Percentiles rank a stretch among this genome's conserved stretches.
Evolutionary conservation across 2,329 filamentous ascomycete genomes (phyloP).

Genomic region (Sarocladium strictum): DNA sequence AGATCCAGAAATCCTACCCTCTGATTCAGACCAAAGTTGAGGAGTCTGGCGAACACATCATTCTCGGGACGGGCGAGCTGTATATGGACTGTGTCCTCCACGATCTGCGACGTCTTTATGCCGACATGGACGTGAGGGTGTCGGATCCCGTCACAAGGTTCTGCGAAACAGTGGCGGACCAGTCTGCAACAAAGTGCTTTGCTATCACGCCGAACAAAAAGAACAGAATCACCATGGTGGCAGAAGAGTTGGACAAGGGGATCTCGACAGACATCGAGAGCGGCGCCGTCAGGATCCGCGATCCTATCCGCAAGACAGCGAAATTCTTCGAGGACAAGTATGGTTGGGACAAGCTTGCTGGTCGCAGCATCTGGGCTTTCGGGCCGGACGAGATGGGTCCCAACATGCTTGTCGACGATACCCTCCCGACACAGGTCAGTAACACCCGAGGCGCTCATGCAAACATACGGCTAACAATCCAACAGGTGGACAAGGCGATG

Average conservation of each 20-base stretch:
- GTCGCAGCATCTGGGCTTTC: slow-evolving; percentile 96
- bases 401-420: slow-evolving; percentile 96
- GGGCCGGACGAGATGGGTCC: slow-evolving; percentile 91
- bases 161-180: slow-evolving; percentile 96
- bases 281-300: slow-evolving; percentile 83
- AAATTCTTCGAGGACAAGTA: slow-evolving; percentile 98
- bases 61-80: slow-evolving; percentile 93
- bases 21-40: slow-evolving; percentile 95
- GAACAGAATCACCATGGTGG: slow-evolving; percentile 98
- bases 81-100: slow-evolving; percentile 99
- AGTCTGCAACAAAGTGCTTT: slow-evolving; percentile 96
- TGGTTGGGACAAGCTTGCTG: slow-evolving; percentile 91
- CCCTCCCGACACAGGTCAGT: slow-evolving; percentile 74
- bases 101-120: slow-evolving; percentile 86
- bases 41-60: slow-evolving; percentile 92
- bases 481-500: slow-evolving; percentile 80
- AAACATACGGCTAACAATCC: slow-evolving; percentile 10
- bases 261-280: slow-evolving; percentile 93
- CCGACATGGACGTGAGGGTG: slow-evolving; percentile 98
- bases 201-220: slow-evolving; percentile 98
- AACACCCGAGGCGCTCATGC: not conserved
- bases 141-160: slow-evolving; percentile 97
- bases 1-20: slow-evolving; percentile 97
- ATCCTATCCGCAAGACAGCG: slow-evolving; percentile 86
- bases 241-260: slow-evolving; percentile 89